Base-by-base conservation (phyloP, 139 green algal species). In the Closterium sp. region DNA sequence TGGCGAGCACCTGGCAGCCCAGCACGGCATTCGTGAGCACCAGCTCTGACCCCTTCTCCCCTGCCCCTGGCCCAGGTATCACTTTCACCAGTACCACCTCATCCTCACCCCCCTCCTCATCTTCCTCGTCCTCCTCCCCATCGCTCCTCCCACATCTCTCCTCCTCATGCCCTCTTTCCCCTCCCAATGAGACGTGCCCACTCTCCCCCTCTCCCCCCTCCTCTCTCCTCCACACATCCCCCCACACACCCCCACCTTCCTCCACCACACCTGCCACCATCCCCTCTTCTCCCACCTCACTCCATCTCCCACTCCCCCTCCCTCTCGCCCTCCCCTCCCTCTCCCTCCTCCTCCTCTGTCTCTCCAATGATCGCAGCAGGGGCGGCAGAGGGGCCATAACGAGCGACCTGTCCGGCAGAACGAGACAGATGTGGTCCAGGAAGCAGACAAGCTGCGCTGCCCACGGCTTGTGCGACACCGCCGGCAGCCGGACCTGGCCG, bases 391-490 rank as follows among this genome's bases (percentile, higher is more conserved):
- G 33, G 33, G 32, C 89, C 43, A 90, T 89, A 23, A 92, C 31
- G 7, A 92, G 64, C 36, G 12, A 76, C n/a, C 90, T 31, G 23
- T 90, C 33, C 12, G 89, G 81, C 31, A 88, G 81, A 38, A 92
- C 5, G 16, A 92, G 89, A 33, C 89, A 92, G 7, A 92, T 33
- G 30, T 90, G 21, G 23, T 66, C 89, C 23, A n/a, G 23, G 64
- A 92, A 89, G 25, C 28, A 76, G 19, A 92, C 83, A 23, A 92
- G 86, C 83, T 92, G 89, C 81, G 84, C 89, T 6, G 81, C 89
- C 89, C 89, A 92, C 4, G 89, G 89, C 89, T 92, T 92, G 83
- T 89, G 76, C 12, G 19, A 38, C 19, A 34, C 10, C 4, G 34
- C 89, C 25, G 81, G 32, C 83, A 90, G 87, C 89, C 30, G 76